Conservation (phyloP, 1,139 yeast species). For the Pichia inconspicua region DNA sequence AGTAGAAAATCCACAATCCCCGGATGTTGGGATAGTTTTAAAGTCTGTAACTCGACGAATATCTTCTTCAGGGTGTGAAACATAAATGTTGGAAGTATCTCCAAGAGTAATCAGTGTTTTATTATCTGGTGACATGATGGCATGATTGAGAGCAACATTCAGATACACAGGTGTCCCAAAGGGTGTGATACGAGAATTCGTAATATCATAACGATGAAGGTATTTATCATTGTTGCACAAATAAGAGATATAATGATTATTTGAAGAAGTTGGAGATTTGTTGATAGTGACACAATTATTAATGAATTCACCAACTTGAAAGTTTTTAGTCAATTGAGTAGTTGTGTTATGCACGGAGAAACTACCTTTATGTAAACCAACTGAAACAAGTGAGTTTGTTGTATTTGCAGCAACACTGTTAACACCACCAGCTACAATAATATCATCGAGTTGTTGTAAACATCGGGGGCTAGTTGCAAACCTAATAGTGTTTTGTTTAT, state of each 20-base stretch:
- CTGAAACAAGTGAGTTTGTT: background rate
- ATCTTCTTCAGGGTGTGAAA: slow-evolving; percentile 38
- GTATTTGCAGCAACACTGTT: slow-evolving; percentile 8
- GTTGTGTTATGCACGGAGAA: slow-evolving; percentile 26
- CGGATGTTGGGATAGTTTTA: slow-evolving; percentile 43
- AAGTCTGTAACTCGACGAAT: slow-evolving; percentile 3
- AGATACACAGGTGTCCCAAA: slow-evolving; percentile 26
- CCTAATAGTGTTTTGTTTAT: slow-evolving; percentile 20
- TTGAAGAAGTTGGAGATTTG: slow-evolving; percentile 27
- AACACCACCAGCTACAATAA: slow-evolving; percentile 70
- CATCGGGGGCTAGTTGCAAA: slow-evolving; percentile 63
- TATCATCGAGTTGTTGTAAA: slow-evolving; percentile 50
- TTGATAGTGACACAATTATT: slow-evolving; percentile 72
- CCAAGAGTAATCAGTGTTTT: slow-evolving; percentile 52
- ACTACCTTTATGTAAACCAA: slow-evolving; percentile 11
- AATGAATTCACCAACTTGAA: slow-evolving; percentile 68
- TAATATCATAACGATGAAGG: slow-evolving; percentile 57
- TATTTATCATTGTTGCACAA: slow-evolving; percentile 78
- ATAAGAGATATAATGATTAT: slow-evolving; percentile 42
- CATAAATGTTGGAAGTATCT: slow-evolving; percentile 44
- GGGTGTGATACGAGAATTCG: slow-evolving; percentile 36
- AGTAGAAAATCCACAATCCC: slow-evolving; percentile 79
- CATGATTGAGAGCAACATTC: slow-evolving; percentile 49
- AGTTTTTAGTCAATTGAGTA: slow-evolving; percentile 40
- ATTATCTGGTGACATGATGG: slow-evolving; percentile 52